Evolutionary conservation across 352 stramenopile genomes (phyloP).

Genomic region (Peronosclerospora sorghi): DNA sequence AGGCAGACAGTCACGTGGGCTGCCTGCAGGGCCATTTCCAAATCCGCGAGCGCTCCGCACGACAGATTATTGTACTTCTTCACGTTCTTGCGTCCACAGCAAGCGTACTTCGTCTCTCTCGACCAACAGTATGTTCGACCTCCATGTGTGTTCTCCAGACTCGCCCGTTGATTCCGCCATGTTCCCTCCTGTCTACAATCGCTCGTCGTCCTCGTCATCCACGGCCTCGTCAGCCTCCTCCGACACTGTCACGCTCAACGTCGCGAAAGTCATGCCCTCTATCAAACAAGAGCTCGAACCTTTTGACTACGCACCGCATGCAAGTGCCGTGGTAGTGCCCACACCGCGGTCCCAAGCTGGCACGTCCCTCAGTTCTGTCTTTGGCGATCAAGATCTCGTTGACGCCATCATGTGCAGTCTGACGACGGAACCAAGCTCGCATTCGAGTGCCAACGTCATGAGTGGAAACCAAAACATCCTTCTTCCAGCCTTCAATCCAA

Average conservation of each 20-base stretch:
- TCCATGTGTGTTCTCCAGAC: slow-evolving; percentile 23
- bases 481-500: slow-evolving; percentile 4
- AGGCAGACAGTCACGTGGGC: neutral
- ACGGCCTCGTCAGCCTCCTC: too few species aligned
- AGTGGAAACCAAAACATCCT: neutral
- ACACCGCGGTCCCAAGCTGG: slow-evolving; percentile 15
- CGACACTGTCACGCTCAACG: neutral
- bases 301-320: slow-evolving; percentile 41
- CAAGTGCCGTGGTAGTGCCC: neutral
- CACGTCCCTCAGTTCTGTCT: slow-evolving; percentile 61
- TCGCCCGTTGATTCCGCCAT: slow-evolving; percentile 68
- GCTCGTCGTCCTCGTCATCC: slow-evolving; percentile 23
- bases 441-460: neutral
- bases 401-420: slow-evolving; percentile 75
- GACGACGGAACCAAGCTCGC: slow-evolving; percentile 25
- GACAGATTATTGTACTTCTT: slow-evolving; percentile 24
- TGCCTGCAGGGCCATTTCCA: slow-evolving; percentile 23
- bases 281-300: slow-evolving; percentile 46
- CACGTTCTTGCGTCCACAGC: slow-evolving; percentile 25
- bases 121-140: slow-evolving; percentile 21
- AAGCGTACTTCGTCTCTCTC: slow-evolving; percentile 23
- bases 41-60: slow-evolving; percentile 32
- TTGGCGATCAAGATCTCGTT: slow-evolving; percentile 64
- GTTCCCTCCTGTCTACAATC: slow-evolving; percentile 52
- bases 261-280: slow-evolving; percentile 13